Percentiles rank a stretch among this genome's conserved stretches.
These are phyloP conservation scores for Smittium mucronatum DNA, from an alignment of 371 early-diverging fungal species.

Conservation along the genomic window DNA sequence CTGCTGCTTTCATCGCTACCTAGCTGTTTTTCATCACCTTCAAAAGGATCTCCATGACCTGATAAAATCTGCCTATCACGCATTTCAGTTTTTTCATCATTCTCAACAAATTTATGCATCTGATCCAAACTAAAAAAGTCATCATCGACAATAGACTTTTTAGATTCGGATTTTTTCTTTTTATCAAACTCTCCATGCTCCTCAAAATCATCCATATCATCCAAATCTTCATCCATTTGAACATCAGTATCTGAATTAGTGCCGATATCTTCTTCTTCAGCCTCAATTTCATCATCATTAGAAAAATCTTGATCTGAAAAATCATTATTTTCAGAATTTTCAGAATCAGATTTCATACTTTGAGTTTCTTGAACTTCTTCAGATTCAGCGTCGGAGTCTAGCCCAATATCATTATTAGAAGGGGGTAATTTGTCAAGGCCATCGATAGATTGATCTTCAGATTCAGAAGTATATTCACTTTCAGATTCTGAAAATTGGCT, in stretches of 20 bases:
- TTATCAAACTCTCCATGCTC: conserved; percentile 19
- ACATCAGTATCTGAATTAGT: conserved; percentile 31
- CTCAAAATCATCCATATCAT: conserved; percentile 9
- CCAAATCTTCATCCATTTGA: conserved; percentile 14
- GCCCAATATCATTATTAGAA: conserved; percentile 23
- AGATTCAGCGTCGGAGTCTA: not conserved
- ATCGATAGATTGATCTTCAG: conserved; percentile 9
- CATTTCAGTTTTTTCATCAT: conserved; percentile 31
- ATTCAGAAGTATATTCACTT: conserved; percentile 31
- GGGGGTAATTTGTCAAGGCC: conserved; percentile 16
- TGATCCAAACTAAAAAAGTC: conserved; percentile 32
- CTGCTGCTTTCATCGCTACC: conserved; percentile 34
- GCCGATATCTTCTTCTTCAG: conserved; percentile 40
- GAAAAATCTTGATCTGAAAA: conserved; percentile 19
- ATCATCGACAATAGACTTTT: conserved; percentile 29
- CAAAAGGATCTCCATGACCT: conserved; percentile 23
- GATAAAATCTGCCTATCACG: conserved; percentile 27
- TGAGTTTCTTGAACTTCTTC: not conserved
- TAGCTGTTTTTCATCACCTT: conserved; percentile 15
- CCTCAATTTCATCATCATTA: conserved; percentile 39
- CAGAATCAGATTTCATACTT: not conserved
- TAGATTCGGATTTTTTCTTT: conserved; percentile 17
- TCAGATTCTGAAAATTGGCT: conserved; percentile 41
- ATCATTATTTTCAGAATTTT: not conserved
- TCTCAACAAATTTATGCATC: conserved; percentile 34